Evolutionary conservation across 2,329 filamentous ascomycete species (phyloP).

Genomic region (Trichoderma atroviride): DNA sequence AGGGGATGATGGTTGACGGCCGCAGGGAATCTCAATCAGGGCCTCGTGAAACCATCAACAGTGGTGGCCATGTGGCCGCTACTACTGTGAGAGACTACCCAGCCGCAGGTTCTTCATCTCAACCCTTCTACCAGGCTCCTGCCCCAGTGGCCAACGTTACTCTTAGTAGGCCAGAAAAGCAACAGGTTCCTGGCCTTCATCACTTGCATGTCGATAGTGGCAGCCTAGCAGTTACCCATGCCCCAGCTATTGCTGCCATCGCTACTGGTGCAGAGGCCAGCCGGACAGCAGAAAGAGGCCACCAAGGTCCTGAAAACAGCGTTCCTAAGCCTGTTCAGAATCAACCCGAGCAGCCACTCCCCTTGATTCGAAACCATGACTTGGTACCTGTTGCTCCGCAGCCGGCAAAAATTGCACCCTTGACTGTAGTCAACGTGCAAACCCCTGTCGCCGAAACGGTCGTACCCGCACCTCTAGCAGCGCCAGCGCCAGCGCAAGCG

Average conservation of each 20-base stretch:
- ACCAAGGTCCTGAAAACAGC: slow-evolving; percentile 33
- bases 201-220: slow-evolving; percentile 34
- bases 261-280: slow-evolving; percentile 46
- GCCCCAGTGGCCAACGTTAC: slow-evolving; percentile 18
- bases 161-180: slow-evolving; percentile 27
- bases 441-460: background rate
- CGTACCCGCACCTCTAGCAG: slow-evolving; percentile 30
- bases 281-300: slow-evolving; percentile 47
- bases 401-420: slow-evolving; percentile 67
- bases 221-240: slow-evolving; percentile 26
- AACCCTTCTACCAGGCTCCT: background rate
- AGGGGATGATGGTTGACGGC: slow-evolving; percentile 30
- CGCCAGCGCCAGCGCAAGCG: slow-evolving; percentile 49
- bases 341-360: slow-evolving; percentile 35
- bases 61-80: background rate
- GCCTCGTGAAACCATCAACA: background rate
- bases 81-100: background rate
- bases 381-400: slow-evolving; percentile 74
- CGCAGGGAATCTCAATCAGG: slow-evolving; percentile 27
- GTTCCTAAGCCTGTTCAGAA: slow-evolving; percentile 30
- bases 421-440: slow-evolving; percentile 52
- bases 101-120: background rate
- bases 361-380: slow-evolving; percentile 72
- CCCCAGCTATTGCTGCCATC: slow-evolving; percentile 42
- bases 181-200: slow-evolving; percentile 39